Conservation (phyloP, 2,329 filamentous ascomycete species). For the Chaetomiaceae sp. region DNA sequence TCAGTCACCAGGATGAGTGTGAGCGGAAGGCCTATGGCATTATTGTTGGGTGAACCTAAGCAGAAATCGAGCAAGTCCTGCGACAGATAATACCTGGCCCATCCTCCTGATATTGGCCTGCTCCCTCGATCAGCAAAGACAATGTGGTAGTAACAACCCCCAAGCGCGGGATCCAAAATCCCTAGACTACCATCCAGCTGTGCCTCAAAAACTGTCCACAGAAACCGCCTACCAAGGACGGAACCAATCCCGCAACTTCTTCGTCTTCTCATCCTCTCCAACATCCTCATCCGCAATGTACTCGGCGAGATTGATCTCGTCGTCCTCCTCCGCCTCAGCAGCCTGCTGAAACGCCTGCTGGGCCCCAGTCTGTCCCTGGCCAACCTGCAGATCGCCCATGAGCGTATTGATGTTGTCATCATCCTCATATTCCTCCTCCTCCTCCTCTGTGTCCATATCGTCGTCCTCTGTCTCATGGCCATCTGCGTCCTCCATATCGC, state of each 20-base stretch:
- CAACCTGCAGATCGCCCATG: conserved; percentile 16
- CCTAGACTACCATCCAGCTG: not conserved
- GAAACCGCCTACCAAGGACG: conserved; percentile 15
- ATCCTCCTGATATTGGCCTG: too few species aligned
- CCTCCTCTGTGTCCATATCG: not conserved
- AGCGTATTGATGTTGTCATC: not conserved
- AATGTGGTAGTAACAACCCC: too few species aligned
- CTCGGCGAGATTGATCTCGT: not conserved
- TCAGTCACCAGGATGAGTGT: too few species aligned
- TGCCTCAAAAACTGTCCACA: too few species aligned
- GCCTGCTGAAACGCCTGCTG: conserved; percentile 1
- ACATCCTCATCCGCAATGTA: conserved; percentile 2
- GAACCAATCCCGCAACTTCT: conserved; percentile 17
- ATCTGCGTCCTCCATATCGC: not conserved
- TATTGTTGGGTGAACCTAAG: too few species aligned
- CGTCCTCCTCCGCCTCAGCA: not conserved
- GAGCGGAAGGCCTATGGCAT: too few species aligned
- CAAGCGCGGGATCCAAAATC: too few species aligned
- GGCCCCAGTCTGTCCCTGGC: not conserved
- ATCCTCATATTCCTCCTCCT: not conserved
- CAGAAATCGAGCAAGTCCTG: too few species aligned
- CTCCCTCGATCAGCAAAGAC: too few species aligned
- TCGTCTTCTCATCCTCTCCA: conserved; percentile 10
- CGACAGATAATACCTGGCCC: too few species aligned
- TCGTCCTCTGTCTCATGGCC: not conserved